Conservation (phyloP, 2,329 filamentous ascomycete genomes). For the Pseudogymnoascus sp. region DNA sequence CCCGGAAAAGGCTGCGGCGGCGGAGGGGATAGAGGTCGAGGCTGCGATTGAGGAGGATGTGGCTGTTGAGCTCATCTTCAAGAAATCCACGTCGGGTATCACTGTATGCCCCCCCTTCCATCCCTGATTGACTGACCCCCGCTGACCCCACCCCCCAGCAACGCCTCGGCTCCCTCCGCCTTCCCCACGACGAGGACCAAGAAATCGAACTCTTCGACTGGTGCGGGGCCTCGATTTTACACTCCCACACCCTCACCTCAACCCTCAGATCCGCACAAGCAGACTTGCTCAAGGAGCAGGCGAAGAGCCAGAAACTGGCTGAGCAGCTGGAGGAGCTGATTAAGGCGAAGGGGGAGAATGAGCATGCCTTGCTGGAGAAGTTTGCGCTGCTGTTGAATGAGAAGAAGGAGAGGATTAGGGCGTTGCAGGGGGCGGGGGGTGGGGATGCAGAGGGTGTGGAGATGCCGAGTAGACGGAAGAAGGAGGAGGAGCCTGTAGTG, state of each 20-base stretch:
- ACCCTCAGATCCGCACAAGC: constrained; percentile 28
- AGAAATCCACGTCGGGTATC: constrained; percentile 59
- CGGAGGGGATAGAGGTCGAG: constrained; percentile 54
- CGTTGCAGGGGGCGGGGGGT: constrained; percentile 52
- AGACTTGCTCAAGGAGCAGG: constrained; percentile 41
- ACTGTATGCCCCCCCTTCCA: constrained; percentile 40
- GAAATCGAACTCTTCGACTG: constrained; percentile 61
- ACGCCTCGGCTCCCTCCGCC: constrained; percentile 57
- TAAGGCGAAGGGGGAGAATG: constrained; percentile 56
- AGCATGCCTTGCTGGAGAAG: constrained; percentile 58
- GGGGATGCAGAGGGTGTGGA: constrained; percentile 25
- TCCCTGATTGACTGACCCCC: neutral
- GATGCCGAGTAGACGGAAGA: constrained; percentile 25
- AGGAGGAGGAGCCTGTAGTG: neutral
- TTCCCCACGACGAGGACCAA: constrained; percentile 46
- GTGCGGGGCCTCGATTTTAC: constrained; percentile 50
- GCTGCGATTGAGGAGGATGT: constrained; percentile 46
- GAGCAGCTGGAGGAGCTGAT: constrained; percentile 58
- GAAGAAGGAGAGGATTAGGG: constrained; percentile 71
- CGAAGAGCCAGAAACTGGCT: constrained; percentile 49
- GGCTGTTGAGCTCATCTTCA: constrained; percentile 52
- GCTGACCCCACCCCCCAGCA: constrained; percentile 39
- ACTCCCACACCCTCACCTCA: constrained; percentile 12
- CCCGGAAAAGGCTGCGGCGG: constrained; percentile 38
- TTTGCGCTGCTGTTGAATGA: constrained; percentile 64